These are phyloP conservation scores for Pythium folliculosum DNA, from an alignment of 352 stramenopile species.

Conservation along the genomic window DNA sequence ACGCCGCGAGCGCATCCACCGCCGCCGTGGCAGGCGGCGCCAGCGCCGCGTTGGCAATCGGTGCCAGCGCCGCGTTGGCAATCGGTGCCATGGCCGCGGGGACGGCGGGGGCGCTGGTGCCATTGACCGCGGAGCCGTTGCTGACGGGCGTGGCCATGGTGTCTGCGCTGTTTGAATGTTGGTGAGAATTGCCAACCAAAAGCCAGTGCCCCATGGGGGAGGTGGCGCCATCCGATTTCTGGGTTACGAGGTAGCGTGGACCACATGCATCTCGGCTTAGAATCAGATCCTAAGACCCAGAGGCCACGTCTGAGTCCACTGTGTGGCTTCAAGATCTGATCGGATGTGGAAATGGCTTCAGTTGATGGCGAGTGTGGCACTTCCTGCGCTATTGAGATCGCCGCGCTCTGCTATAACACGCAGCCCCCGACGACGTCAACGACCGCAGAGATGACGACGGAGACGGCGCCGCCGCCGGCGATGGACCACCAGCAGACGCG, in stretches of 20 bases:
- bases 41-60: no score
- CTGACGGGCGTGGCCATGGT: slow-evolving; percentile 4
- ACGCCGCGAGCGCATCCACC: slow-evolving; percentile 6
- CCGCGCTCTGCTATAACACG: neutral
- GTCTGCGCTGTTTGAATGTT: slow-evolving; percentile 14
- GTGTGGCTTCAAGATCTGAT: neutral
- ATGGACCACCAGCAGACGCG: slow-evolving; percentile 35
- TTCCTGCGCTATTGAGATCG: neutral
- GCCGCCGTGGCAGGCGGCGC: no score
- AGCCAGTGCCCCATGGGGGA: slow-evolving; percentile 31
- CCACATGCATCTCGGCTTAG: slow-evolving; percentile 13
- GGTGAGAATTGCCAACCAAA: no score
- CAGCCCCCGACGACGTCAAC: no score
- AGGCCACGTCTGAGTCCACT: slow-evolving; percentile 1
- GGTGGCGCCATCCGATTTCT: neutral
- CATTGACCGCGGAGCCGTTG: neutral
- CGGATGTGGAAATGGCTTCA: slow-evolving; percentile 4
- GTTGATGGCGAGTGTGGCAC: neutral
- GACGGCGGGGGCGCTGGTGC: neutral
- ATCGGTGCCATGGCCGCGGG: no score
- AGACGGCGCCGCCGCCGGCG: slow-evolving; percentile 12
- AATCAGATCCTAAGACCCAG: slow-evolving; percentile 16
- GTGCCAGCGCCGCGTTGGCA: no score
- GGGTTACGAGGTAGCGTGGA: slow-evolving; percentile 9
- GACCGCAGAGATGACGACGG: slow-evolving; percentile 16